Conservation (phyloP, 352 stramenopile species). For the Phytophthora capsici region DNA sequence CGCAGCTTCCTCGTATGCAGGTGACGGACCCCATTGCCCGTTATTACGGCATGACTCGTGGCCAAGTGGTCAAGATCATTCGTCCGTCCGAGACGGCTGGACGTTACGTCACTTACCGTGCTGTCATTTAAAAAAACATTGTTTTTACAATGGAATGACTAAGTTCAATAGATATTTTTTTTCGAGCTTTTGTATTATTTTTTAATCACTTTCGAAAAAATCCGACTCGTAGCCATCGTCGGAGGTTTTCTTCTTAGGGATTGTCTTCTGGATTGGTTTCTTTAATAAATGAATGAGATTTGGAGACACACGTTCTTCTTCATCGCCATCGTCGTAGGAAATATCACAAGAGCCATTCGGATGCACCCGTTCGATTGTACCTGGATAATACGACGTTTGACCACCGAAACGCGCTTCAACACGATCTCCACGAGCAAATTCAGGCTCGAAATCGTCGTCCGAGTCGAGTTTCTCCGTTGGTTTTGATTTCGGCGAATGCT, state of each 20-base stretch:
- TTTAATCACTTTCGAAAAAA: slow-evolving; percentile 65
- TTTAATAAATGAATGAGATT: slow-evolving; percentile 46
- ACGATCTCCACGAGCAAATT: slow-evolving; percentile 62
- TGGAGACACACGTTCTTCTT: slow-evolving; percentile 58
- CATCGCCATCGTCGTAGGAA: slow-evolving; percentile 76
- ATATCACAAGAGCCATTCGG: slow-evolving; percentile 68
- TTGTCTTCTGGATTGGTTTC: background rate
- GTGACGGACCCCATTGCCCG: slow-evolving; percentile 98
- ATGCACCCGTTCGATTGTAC: slow-evolving; percentile 57
- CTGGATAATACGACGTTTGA: slow-evolving; percentile 51
- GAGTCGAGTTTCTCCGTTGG: slow-evolving; percentile 18
- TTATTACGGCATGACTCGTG: slow-evolving; percentile 96
- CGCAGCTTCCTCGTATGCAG: slow-evolving; percentile 99
- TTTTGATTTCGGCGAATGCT: slow-evolving; percentile 13
- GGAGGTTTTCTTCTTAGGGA: slow-evolving; percentile 12
- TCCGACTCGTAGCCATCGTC: slow-evolving; percentile 60
- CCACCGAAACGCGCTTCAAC: slow-evolving; percentile 74
- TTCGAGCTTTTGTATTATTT: slow-evolving; percentile 5
- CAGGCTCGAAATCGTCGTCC: slow-evolving; percentile 49
- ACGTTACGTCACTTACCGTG: slow-evolving; percentile 99
- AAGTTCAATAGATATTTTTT: slow-evolving; percentile 21
- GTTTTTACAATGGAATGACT: background rate
- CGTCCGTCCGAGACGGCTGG: slow-evolving; percentile 98
- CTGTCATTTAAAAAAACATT: slow-evolving; percentile 95
- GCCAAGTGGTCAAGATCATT: slow-evolving; percentile 99